A percentile compares a stretch with the other conserved stretches of the same genome.
Evolutionary conservation across 805 yeast species (phyloP).

Genomic region (Myxozyma vanderwaltii): DNA sequence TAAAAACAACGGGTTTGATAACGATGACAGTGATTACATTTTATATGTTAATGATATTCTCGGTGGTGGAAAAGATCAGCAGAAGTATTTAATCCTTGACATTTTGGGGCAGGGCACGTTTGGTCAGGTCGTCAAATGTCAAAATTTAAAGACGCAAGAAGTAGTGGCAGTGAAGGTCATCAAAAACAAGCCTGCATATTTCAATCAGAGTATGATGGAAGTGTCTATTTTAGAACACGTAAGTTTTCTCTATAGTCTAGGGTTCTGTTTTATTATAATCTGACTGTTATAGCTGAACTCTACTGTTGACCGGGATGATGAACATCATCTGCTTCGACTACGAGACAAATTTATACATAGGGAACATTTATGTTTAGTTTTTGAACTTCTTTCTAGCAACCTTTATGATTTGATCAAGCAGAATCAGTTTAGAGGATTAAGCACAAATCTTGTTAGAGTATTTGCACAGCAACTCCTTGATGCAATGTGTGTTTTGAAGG

Average conservation of each 20-base stretch:
- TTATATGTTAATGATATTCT: constrained; percentile 90
- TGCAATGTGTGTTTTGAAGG: constrained; percentile 76
- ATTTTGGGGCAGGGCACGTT: constrained; percentile 95
- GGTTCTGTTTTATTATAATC: neutral
- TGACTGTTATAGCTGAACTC: constrained; percentile 52
- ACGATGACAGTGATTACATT: constrained; percentile 86
- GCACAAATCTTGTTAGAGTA: constrained; percentile 72
- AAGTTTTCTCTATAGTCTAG: neutral
- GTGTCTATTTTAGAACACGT: constrained; percentile 76
- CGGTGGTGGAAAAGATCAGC: constrained; percentile 81
- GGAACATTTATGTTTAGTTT: constrained; percentile 89
- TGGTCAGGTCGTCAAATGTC: constrained; percentile 97
- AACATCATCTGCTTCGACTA: constrained; percentile 73
- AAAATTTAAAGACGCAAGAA: constrained; percentile 73
- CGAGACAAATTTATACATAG: constrained; percentile 89
- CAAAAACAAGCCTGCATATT: constrained; percentile 85
- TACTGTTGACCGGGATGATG: constrained; percentile 66
- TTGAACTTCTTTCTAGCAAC: constrained; percentile 85
- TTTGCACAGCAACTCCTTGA: constrained; percentile 81
- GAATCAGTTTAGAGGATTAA: constrained; percentile 89
- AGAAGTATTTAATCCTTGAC: constrained; percentile 67
- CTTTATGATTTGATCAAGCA: constrained; percentile 88
- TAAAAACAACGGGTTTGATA: constrained; percentile 81
- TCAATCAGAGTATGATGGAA: constrained; percentile 90
- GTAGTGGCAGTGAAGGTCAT: constrained; percentile 93